A percentile compares a stretch with the other conserved stretches of the same genome.
phyloP scores from a whole-genome alignment of 169 alveolate species.

The Perkinsus marinus region DNA sequence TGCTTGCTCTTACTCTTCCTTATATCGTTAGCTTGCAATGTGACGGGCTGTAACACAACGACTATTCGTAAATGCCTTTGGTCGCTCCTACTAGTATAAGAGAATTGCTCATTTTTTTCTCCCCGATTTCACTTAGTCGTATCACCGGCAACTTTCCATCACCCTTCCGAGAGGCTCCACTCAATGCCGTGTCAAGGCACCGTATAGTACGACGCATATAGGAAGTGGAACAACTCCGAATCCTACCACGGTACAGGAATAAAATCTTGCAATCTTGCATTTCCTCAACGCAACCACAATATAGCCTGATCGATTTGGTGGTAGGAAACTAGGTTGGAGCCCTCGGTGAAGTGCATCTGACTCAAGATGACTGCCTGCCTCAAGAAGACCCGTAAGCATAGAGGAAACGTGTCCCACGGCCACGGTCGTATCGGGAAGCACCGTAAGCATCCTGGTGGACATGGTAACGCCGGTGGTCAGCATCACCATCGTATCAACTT shows the following conservation, averaged over 20 bases:
- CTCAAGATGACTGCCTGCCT: slow-evolving; percentile 68
- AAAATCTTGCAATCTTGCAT: not conserved
- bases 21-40: not conserved
- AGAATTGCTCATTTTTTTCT: not conserved
- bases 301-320: not conserved
- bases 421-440: slow-evolving; percentile 99
- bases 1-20: not conserved
- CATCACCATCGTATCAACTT: slow-evolving; percentile 87
- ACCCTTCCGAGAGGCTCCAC: too few relatives aligned
- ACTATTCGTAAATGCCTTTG: too few relatives aligned
- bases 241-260: too few relatives aligned
- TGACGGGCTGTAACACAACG: not conserved
- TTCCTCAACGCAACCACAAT: not conserved
- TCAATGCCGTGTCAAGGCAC: not conserved
- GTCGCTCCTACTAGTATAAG: not conserved
- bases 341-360: not conserved
- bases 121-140: not conserved
- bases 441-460: slow-evolving; percentile 98
- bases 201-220: not conserved
- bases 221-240: not conserved
- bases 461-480: slow-evolving; percentile 96
- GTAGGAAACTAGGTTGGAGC: not conserved
- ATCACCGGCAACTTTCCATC: not conserved
- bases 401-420: slow-evolving; percentile 97
- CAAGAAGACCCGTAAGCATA: slow-evolving; percentile 86